Evolutionary conservation across 139 green algal genomes (phyloP).

Genomic region (Nannochloris sp.): DNA sequence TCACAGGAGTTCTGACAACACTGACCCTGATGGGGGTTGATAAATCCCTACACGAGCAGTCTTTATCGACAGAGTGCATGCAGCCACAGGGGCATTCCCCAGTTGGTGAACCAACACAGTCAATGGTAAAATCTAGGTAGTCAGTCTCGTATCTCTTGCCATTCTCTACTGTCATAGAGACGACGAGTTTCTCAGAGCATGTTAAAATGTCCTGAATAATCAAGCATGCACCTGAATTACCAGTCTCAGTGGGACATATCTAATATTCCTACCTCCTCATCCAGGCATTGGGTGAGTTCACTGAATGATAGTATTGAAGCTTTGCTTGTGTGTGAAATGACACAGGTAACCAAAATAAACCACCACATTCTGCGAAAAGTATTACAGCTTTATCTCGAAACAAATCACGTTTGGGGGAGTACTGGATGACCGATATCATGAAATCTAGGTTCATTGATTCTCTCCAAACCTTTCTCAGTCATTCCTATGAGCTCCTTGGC

Average conservation of each 20-base stretch:
- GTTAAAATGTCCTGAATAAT: constrained; percentile 3
- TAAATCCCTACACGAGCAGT: constrained; percentile 64
- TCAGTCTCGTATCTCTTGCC: constrained; percentile 40
- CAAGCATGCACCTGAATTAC: neutral
- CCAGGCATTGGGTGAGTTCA: neutral
- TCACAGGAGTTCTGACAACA: constrained; percentile 54
- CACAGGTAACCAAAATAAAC: no score
- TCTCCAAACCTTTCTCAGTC: no score
- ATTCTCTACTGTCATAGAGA: constrained; percentile 44
- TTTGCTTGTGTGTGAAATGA: no score
- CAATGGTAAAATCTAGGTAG: constrained; percentile 42
- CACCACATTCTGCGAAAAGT: no score
- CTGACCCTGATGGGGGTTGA: constrained; percentile 35
- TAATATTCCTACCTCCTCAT: neutral
- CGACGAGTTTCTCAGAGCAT: constrained; percentile 59
- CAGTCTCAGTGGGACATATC: neutral
- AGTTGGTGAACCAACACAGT: constrained; percentile 49
- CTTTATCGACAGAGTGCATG: constrained; percentile 48
- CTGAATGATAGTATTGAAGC: neutral
- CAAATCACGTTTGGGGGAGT: no score
- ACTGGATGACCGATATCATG: no score
- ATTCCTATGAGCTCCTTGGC: no score
- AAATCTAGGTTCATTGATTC: no score
- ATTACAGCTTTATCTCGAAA: no score
- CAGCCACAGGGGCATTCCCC: constrained; percentile 66